Base-by-base conservation (phyloP, 208 protist genomes). In the Acanthamoeba triangularis region DNA sequence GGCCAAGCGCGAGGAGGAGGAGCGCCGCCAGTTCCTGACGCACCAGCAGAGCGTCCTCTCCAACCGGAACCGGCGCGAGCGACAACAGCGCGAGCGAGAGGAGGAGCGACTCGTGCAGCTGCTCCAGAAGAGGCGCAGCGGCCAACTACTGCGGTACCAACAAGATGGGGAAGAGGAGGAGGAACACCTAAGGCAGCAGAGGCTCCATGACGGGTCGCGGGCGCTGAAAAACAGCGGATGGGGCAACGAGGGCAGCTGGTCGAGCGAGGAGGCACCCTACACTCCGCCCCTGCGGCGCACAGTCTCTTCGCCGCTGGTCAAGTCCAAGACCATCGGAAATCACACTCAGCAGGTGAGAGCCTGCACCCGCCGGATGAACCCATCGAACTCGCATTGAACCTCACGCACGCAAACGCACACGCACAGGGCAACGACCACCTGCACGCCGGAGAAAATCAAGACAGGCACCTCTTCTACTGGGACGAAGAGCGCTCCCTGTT, bases 401-500 rank as follows among this genome's bases (percentile, higher is more conserved):
- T 41, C 37, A 41, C 37, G 2, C 2, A 41, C 37, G 3, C 37
- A 41, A 1, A 41, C 61, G 61, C 61, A 67, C 61, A 67, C 61
- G 1, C 61, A 67, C 80, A 88, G 52, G 80, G 80, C 80, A 88
- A 88, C 33, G 80, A 88, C 52, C 47, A 88, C 25, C 33, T 63
- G n/a, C 80, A 88, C 11, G 41, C 80, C 0, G 23, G 33, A 13
- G 80, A 88, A 28, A 88, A 88, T 35, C 80, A 88, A 35, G 80
- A 88, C n/a, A 18, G 80, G 47, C 80, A 88, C 44, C 20, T 52
- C 52, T 88, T 88, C 52, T 37, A 52, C 80, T 61, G 41, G 41
- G 80, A 88, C 52, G 80, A 88, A 35, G 80, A 88, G 44, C 80
- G 80, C 14, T 88, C 80, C n/a, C 52, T 88, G 33, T 25, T 88